Percentiles rank a stretch among this genome's conserved stretches.
These are phyloP conservation scores for Botryotinia calthae DNA, from an alignment of 2,329 filamentous ascomycete genomes.

Conservation along the genomic window DNA sequence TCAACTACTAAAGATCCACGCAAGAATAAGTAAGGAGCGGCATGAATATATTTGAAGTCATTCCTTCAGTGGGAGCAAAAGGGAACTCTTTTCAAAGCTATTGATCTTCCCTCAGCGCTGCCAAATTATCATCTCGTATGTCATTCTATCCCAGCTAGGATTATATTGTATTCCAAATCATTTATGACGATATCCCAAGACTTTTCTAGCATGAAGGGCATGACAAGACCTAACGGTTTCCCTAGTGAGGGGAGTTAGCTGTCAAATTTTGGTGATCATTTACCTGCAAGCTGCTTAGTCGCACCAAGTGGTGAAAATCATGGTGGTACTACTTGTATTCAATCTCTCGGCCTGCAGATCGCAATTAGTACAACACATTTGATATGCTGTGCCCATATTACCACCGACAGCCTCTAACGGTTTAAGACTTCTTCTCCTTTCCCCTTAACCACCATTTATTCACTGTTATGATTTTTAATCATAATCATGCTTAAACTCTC, in stretches of 20 bases:
- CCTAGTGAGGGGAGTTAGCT: background rate
- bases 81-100: background rate
- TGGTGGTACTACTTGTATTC: background rate
- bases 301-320: background rate
- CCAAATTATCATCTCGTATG: background rate
- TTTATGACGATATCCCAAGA: background rate
- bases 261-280: background rate
- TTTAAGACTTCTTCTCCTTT: background rate
- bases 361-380: background rate
- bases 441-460: background rate
- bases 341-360: background rate
- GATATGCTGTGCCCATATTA: background rate
- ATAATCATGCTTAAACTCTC: constrained; percentile 11
- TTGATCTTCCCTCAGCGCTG: background rate
- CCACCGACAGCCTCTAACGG: background rate
- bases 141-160: background rate
- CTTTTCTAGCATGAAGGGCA: background rate
- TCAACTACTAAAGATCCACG: background rate
- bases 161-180: background rate
- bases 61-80: background rate
- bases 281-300: background rate
- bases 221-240: background rate
- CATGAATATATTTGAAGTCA: background rate
- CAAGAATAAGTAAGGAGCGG: background rate
- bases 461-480: background rate